These are phyloP conservation scores for Eucalyptus pauciflora DNA, from an alignment of 345 rosid genomes.

Conservation along the genomic window DNA sequence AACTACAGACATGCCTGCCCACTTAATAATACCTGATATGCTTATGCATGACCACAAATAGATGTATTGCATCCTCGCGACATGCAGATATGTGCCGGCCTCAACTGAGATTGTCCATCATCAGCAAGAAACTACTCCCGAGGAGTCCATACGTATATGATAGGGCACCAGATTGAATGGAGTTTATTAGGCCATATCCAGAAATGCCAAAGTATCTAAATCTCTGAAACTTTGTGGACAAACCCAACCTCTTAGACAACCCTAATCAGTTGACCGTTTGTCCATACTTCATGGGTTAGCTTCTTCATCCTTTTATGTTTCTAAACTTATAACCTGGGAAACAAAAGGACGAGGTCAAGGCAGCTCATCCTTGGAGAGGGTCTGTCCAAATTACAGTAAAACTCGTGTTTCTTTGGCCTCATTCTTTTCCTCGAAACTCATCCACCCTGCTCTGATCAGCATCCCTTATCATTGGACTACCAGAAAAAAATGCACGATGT, in stretches of 20 bases:
- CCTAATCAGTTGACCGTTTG: background rate
- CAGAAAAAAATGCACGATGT: constrained; percentile 21
- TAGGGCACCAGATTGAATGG: background rate
- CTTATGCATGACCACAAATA: background rate
- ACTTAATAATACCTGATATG: background rate
- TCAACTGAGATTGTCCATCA: background rate
- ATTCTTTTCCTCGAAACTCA: background rate
- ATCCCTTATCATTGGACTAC: constrained; percentile 7
- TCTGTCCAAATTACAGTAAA: background rate
- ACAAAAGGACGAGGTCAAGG: background rate
- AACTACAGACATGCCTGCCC: background rate
- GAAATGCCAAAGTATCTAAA: background rate
- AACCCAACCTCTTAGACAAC: background rate
- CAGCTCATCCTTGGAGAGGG: background rate
- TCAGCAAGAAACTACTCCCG: background rate
- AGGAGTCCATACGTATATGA: background rate
- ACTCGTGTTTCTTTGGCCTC: background rate
- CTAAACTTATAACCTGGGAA: background rate
- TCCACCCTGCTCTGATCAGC: background rate
- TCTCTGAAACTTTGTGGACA: background rate
- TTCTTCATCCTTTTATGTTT: background rate
- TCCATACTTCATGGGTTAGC: background rate
- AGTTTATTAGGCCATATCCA: background rate
- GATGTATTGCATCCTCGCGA: background rate
- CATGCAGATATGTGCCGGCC: background rate